A percentile compares a stretch with the other conserved stretches of the same genome.
Conservation (phyloP, 192 early-diverging fungal genomes). For the Backusella westeae region DNA sequence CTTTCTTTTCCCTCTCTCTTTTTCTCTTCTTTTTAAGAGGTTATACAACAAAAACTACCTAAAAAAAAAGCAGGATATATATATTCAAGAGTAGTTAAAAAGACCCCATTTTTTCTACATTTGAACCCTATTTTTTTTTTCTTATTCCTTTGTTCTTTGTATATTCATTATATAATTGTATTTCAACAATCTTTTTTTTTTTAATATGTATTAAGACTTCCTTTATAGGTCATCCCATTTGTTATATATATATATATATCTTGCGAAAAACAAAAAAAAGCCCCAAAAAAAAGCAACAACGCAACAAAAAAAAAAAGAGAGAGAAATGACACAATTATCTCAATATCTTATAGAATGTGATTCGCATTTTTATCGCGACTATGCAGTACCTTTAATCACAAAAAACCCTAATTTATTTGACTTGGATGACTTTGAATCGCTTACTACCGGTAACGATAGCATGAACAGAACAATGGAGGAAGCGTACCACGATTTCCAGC, state of each 20-base stretch:
- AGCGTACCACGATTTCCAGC: constrained; percentile 18
- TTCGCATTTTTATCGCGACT: constrained; percentile 21
- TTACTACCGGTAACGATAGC: background rate
- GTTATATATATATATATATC: background rate
- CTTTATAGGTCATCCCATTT: background rate
- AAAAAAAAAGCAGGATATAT: background rate
- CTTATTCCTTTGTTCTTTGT: background rate
- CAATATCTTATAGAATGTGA: constrained; percentile 24
- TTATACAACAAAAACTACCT: background rate
- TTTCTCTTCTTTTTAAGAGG: background rate
- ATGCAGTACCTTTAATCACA: constrained; percentile 27
- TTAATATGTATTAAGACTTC: background rate
- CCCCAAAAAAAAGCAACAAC: too few species aligned
- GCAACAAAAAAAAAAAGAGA: background rate
- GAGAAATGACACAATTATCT: background rate
- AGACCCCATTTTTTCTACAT: background rate
- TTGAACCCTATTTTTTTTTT: background rate
- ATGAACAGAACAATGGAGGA: background rate
- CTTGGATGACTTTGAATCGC: constrained; percentile 17
- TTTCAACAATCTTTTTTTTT: background rate
- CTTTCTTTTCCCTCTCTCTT: background rate
- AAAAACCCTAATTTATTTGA: constrained; percentile 19
- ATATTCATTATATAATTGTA: background rate
- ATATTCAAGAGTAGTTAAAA: background rate
- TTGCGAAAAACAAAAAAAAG: background rate